Evolutionary conservation across 1,284 basidiomycete species (phyloP).

Genomic region (Irpex rosettiformis): DNA sequence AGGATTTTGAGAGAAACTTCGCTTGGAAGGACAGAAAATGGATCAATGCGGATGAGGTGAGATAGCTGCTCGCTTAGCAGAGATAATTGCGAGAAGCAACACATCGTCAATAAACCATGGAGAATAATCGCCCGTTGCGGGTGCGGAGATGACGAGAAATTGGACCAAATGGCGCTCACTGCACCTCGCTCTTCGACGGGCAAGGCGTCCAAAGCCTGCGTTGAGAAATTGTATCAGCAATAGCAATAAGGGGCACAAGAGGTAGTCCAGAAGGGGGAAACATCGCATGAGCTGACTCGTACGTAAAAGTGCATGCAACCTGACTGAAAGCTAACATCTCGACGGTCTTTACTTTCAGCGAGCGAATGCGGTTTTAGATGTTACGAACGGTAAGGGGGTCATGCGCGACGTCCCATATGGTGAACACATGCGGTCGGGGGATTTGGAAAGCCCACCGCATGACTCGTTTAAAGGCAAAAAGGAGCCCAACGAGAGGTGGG

Average conservation of each 20-base stretch:
- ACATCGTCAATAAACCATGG: constrained; percentile 98
- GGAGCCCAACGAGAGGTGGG: no score
- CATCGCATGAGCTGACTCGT: not conserved
- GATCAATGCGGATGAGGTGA: constrained; percentile 93
- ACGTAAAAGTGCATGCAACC: not conserved
- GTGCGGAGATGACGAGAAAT: constrained; percentile 93
- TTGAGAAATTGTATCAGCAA: constrained; percentile 3
- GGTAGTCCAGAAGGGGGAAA: not conserved
- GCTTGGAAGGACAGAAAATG: constrained; percentile 87
- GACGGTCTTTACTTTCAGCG: no score
- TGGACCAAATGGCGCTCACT: constrained; percentile 94
- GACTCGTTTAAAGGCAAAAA: no score
- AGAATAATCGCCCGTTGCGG: constrained; percentile 91
- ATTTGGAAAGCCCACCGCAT: no score
- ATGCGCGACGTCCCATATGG: no score
- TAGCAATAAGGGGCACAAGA: not conserved
- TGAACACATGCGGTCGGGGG: no score
- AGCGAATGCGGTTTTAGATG: no score
- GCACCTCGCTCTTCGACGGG: constrained; percentile 85
- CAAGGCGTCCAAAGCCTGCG: constrained; percentile 89
- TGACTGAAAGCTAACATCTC: no score
- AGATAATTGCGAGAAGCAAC: constrained; percentile 98
- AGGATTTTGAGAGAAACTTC: constrained; percentile 92
- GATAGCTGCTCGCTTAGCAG: constrained; percentile 91
- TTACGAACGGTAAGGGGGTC: no score